A percentile compares a stretch with the other conserved stretches of the same genome.
These are phyloP conservation scores for Suhomyces bolitotheri DNA, from an alignment of 1,139 yeast species.

Conservation along the genomic window DNA sequence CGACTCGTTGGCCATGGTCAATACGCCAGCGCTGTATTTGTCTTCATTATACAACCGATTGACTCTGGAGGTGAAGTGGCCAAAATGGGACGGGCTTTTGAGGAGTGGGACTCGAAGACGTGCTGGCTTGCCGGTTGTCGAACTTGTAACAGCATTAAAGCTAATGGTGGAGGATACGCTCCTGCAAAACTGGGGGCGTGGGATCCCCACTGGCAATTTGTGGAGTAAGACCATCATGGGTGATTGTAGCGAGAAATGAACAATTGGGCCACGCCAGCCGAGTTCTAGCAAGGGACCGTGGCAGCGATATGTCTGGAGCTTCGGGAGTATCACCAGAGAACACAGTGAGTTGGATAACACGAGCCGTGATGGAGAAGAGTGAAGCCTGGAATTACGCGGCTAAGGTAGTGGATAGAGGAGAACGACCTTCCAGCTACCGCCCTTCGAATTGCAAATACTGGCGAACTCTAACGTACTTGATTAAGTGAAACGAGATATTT, in stretches of 20 bases:
- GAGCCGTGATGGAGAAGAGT: too few relatives aligned
- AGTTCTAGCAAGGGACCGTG: too few relatives aligned
- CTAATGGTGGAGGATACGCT: constrained; percentile 25
- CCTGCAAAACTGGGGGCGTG: background rate
- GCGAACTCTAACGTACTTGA: too few relatives aligned
- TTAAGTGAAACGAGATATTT: too few relatives aligned
- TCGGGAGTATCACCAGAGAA: too few relatives aligned
- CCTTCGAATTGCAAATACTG: too few relatives aligned
- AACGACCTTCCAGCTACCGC: too few relatives aligned
- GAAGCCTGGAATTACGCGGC: too few relatives aligned
- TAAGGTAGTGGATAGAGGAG: too few relatives aligned
- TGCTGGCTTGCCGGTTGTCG: constrained; percentile 30
- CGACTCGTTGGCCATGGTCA: constrained; percentile 32
- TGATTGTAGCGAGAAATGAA: background rate
- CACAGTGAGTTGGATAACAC: too few relatives aligned
- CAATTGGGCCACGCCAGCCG: too few relatives aligned
- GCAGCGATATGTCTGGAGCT: too few relatives aligned
- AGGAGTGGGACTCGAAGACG: constrained; percentile 52
- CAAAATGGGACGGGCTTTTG: constrained; percentile 75
- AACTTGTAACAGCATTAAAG: constrained; percentile 30
- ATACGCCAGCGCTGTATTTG: constrained; percentile 60
- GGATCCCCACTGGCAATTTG: background rate
- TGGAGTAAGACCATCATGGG: background rate
- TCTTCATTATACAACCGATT: constrained; percentile 83
- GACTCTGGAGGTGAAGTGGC: constrained; percentile 77